Conservation (phyloP, 2,329 filamentous ascomycete genomes). For the Calonectria pseudoreteaudii region DNA sequence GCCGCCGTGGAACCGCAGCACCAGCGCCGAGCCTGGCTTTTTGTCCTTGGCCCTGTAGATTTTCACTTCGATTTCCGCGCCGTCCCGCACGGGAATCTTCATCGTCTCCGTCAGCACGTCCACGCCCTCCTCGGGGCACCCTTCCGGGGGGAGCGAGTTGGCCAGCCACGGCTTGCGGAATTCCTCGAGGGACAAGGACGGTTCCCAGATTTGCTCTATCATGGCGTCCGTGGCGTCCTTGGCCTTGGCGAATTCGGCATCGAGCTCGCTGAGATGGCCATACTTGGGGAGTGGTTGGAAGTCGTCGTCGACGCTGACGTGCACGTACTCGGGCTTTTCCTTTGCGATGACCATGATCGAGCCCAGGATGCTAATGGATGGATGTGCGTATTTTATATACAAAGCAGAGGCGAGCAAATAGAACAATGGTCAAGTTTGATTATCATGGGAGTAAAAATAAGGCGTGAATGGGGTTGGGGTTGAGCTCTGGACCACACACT, state of each 20-base stretch:
- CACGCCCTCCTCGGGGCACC: slow-evolving; percentile 47
- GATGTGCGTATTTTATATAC: background rate
- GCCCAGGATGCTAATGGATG: background rate
- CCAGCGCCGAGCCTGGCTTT: slow-evolving; percentile 37
- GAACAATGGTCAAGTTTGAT: background rate
- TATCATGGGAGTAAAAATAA: too few species aligned
- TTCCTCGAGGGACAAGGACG: slow-evolving; percentile 41
- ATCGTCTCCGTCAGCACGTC: slow-evolving; percentile 47
- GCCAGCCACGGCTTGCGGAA: slow-evolving; percentile 44
- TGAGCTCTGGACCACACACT: background rate
- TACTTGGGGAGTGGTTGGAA: slow-evolving; percentile 51
- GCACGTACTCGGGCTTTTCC: slow-evolving; percentile 44
- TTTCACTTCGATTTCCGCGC: slow-evolving; percentile 49
- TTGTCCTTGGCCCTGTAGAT: slow-evolving; percentile 45
- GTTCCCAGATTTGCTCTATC: slow-evolving; percentile 44
- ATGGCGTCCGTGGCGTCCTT: slow-evolving; percentile 42
- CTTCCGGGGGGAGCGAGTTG: slow-evolving; percentile 40
- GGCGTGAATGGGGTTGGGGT: too few species aligned
- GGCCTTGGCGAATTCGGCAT: slow-evolving; percentile 45
- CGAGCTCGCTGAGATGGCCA: slow-evolving; percentile 48
- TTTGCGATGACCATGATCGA: slow-evolving; percentile 43
- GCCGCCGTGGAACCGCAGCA: slow-evolving; percentile 53
- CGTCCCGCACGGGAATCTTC: slow-evolving; percentile 48
- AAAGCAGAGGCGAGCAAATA: too few species aligned
- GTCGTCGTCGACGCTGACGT: slow-evolving; percentile 41